Conservation (phyloP, 2,329 filamentous ascomycete species). For the Penicillium sp. region DNA sequence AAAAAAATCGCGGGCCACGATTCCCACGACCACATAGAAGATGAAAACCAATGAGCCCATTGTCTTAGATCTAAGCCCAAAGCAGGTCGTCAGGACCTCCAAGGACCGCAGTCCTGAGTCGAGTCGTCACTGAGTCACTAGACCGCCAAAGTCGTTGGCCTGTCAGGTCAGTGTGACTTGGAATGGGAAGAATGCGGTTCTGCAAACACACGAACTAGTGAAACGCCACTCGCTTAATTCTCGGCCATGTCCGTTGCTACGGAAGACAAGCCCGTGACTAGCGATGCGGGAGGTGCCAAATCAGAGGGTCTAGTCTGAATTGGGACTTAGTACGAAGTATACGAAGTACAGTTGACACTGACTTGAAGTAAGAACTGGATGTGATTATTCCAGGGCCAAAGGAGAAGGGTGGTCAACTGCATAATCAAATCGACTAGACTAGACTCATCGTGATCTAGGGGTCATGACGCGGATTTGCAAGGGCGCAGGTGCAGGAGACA, state of each 20-base stretch:
- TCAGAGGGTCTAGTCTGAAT: neutral
- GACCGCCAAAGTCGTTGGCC: neutral
- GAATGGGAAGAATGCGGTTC: neutral
- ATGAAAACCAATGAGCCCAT: neutral
- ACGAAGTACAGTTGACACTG: neutral
- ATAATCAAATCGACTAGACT: neutral
- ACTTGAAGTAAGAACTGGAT: neutral
- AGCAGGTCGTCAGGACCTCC: neutral
- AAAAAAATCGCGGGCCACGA: neutral
- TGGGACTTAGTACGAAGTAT: neutral
- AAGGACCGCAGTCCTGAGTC: too few species aligned
- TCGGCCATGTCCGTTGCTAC: conserved; percentile 25
- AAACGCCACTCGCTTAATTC: conserved; percentile 29
- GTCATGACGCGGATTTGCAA: neutral
- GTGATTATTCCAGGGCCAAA: neutral
- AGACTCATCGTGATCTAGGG: neutral
- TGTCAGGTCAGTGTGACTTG: too few species aligned
- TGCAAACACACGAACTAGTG: conserved; percentile 9
- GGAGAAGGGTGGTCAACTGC: neutral
- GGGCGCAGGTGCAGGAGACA: neutral
- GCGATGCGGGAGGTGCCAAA: neutral
- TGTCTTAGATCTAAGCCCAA: conserved; percentile 5
- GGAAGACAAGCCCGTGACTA: neutral
- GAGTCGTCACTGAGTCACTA: neutral
- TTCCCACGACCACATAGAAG: neutral